Evolutionary conservation across 2,329 filamentous ascomycete species (phyloP), one percentile per base, ranked within the genome.

Genomic region (Fusarium sulawesiense): DNA sequence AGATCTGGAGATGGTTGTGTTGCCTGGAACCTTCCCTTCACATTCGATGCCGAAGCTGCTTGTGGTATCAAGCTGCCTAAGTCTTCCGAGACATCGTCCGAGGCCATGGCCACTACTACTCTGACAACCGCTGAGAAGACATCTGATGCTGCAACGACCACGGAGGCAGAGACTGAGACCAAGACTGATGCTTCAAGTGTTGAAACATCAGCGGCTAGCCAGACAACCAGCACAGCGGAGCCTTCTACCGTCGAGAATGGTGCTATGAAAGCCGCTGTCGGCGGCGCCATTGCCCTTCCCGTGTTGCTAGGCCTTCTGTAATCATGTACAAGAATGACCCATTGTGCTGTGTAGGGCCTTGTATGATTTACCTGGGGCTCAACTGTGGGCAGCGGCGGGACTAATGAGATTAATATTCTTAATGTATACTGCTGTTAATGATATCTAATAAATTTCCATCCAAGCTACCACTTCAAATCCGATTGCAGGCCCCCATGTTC

Each of bases 31-130:
- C 18, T 56, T 3, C 59, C 61, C 2, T 64, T 64, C 25, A 50
- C 49, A 4, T 64, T 64, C 4, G 44, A 64, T 11, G 12, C 49
- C 1, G 44, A 64, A 11, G 59, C 61, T n/a, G 59, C 29, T 7
- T 64, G 61, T n/a, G 44, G 59, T 3, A 57, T 64, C 2, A 64
- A 57, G 10, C 7, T 64, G 7, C 30, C 61, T 20, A 23, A 16
- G 2, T 49, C 59, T 1, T 49, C 50, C 0, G 6, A 23, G 7
- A 23, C 58, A 0, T 6, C 21, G 3, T 45, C 61, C 6, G 20
- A 32, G 25, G 21, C 32, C 4, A 12, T 12, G 4, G 2, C 13
- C 5, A 41, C 61, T 1, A 56, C 20, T 4, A 42, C 60, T 7
- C 21, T 37, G 6, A 18, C 34, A 7, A 37, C 9, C 3, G 25